Evolutionary conservation across 192 early-diverging fungal species (phyloP), one percentile per base, ranked within the genome.

Genomic region (Podila clonocystis): DNA sequence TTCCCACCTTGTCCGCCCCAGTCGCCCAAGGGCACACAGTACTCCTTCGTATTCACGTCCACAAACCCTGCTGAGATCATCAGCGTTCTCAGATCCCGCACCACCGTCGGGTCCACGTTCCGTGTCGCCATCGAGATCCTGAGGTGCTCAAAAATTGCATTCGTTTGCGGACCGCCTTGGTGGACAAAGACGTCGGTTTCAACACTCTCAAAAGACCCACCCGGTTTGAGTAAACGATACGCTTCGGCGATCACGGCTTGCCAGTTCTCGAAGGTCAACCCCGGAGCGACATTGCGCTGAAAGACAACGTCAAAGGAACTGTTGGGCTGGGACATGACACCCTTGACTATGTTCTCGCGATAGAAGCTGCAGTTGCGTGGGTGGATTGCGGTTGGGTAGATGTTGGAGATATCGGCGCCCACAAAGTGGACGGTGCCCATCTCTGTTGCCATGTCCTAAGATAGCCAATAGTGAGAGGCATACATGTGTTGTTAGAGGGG

Each of bases 361-460:
- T 63, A 58, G 55, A 86, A 86, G 9, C 22, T 30, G 58, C 79
- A 78, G 58, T 86, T 86, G 0, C 62, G 52, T 0, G 85, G 85
- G 55, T 72, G 74, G 33, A 84, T 78, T 1, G 73, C 65, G 3
- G 70, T 67, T 1, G 85, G 85, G 68, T 70, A 86, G 36, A 82
- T 74, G 28, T 78, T 58, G 2, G 78, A 63, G 31, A 86, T 72
- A 33, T 86, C 85, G 20, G 82, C 58, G 1, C 85, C 85, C 3
- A 72, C 58, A 70, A 86, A 84, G 45, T 65, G 49, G 4, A 72
- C 67, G 8, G 48, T n/a, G 22, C 67, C 65, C 64, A 76, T 41
- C 9, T 79, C 78, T 38, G 77, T 79, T 3, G 85, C 79, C 78
- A 85, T 82, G 26, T 85, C 79, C 65, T 75, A 72, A 8, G 19